A percentile compares a stretch with the other conserved stretches of the same genome.
These are phyloP conservation scores for Immersiporthe knoxdaviesiana DNA, from an alignment of 2,329 filamentous ascomycete genomes.

Conservation along the genomic window DNA sequence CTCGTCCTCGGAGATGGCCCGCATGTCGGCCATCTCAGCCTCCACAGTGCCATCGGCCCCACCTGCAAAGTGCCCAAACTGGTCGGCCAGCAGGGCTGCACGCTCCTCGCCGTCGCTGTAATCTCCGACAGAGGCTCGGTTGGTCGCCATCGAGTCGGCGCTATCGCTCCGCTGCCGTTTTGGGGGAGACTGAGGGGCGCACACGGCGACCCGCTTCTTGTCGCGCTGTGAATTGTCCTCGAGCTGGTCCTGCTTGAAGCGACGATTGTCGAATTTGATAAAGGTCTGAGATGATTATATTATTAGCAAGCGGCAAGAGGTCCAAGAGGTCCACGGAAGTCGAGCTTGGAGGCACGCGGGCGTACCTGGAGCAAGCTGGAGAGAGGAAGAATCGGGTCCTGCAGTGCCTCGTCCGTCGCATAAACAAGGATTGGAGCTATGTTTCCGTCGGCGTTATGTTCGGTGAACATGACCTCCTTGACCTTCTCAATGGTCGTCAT, in stretches of 20 bases:
- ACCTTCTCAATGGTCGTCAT: conserved; percentile 32
- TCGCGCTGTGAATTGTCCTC: conserved; percentile 35
- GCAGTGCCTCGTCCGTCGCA: conserved; percentile 37
- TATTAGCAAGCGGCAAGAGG: not conserved
- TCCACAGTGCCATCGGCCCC: conserved; percentile 15
- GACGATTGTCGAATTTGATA: conserved; percentile 41
- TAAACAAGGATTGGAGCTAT: conserved; percentile 38
- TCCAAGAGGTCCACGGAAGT: not conserved
- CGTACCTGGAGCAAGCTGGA: conserved; percentile 34
- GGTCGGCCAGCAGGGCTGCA: conserved; percentile 22
- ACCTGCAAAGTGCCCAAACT: conserved; percentile 21
- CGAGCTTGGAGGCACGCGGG: not conserved
- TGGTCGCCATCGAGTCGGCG: conserved; percentile 28
- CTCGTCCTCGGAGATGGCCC: conserved; percentile 15
- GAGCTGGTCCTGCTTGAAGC: conserved; percentile 40
- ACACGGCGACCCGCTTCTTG: conserved; percentile 33
- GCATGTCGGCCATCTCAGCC: conserved; percentile 25
- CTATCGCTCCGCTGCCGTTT: conserved; percentile 28
- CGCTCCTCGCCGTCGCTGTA: conserved; percentile 26
- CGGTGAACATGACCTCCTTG: conserved; percentile 31
- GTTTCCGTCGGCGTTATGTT: conserved; percentile 23
- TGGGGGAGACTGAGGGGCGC: conserved; percentile 16
- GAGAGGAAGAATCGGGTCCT: conserved; percentile 31
- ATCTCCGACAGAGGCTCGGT: conserved; percentile 27
- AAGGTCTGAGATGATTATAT: conserved; percentile 38